Base-by-base conservation (phyloP, 2,329 filamentous ascomycete species). In the Ramularia collo-cygni region DNA sequence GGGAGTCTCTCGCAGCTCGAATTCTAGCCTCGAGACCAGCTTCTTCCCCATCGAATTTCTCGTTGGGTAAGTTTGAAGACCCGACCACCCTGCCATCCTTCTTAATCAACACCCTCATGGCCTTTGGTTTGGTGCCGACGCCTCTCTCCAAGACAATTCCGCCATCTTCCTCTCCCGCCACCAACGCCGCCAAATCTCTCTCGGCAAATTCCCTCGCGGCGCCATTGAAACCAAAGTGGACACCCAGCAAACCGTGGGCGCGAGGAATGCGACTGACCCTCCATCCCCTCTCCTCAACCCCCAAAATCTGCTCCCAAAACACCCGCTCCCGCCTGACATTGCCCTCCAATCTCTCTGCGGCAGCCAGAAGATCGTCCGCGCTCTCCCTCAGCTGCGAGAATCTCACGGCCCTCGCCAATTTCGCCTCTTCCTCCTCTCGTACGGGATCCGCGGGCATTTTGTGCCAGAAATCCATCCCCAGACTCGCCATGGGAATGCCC, bases 221-320 rank as follows among this genome's bases (percentile, higher is more conserved):
- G 68, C 95, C 90, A 9, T 83, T 74, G 57, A 94, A 94, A 6
- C 90, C 92, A 63, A 90, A 95, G 48, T 85, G 80, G 26, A 96
- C 90, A 14, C 83, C 88, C 35, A 96, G 71, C 35, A 43, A 28
- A 19, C 31, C 40, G 29, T 44, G 41, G 2, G 26, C 17, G 8
- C 35, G 33, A 8, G 43, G 86, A 28, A 92, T 68, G 35, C 83
- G 76, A 51, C 83, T 90, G 13, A 96, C 69, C 14, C 84, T 81
- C 90, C 92, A 98, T 4, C 89, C 88, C 39, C 80, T 81, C 50
- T 87, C 77, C 49, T 83, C 87, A 31, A 96, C 79, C 8, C 79
- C 77, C 33, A 94, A 68, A 2, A 96, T 76, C 53, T 94, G 83
- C 40, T 83, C 76, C 92, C 92, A 98, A 62, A 94, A 98, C 53